Conservation (phyloP, 768 basidiomycete genomes). For the Artomyces pyxidatus region DNA sequence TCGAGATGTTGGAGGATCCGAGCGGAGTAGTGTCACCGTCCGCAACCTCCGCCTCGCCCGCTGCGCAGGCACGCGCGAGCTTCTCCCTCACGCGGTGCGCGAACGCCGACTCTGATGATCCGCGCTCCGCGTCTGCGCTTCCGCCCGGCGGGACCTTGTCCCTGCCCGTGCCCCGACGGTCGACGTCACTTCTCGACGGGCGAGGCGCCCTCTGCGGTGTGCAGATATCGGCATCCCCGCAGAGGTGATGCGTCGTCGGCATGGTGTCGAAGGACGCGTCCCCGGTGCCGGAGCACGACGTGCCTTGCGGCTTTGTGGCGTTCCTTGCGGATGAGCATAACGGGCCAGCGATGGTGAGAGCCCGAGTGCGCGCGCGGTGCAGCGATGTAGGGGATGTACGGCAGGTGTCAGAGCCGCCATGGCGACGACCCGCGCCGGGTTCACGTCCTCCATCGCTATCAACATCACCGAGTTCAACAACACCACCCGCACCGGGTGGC, state of each 20-base stretch:
- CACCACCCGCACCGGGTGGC: background rate
- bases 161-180: background rate
- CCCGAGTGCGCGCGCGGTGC: background rate
- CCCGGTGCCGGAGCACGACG: too few relatives aligned
- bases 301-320: background rate
- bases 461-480: background rate
- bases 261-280: background rate
- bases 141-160: background rate
- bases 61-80: constrained; percentile 9
- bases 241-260: background rate
- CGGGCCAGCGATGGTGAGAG: background rate
- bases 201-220: background rate
- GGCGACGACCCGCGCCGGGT: background rate
- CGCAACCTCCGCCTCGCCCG: background rate
- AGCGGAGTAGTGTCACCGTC: background rate
- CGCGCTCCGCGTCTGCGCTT: background rate
- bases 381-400: background rate
- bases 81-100: constrained; percentile 37
- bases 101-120: constrained; percentile 29
- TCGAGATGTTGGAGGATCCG: too few relatives aligned
- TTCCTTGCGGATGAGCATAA: background rate
- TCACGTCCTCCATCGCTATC: background rate
- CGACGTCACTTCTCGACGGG: background rate
- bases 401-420: background rate
- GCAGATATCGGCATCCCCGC: background rate